Conservation (phyloP, 345 rosid genomes). For the Psidium friedrichsthalianum region DNA sequence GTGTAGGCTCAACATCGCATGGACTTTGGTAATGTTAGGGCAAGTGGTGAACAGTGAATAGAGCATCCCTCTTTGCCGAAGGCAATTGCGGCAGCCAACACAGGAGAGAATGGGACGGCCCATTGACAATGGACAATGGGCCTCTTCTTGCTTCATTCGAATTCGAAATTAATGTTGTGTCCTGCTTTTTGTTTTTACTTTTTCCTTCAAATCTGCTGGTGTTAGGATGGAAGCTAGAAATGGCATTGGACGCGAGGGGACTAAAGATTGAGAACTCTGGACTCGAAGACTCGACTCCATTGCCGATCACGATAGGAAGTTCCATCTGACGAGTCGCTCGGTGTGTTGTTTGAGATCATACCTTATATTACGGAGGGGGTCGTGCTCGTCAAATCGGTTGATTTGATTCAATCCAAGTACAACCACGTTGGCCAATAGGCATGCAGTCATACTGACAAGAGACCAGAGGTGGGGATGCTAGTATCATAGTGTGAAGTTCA, state of each 20-base stretch:
- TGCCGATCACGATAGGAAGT: fast-evolving
- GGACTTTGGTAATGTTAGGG: too few species aligned
- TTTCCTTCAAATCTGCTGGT: background rate
- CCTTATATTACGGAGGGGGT: background rate
- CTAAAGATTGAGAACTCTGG: background rate
- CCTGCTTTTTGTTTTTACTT: background rate
- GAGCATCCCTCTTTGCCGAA: background rate
- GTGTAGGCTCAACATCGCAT: background rate
- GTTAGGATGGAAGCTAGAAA: background rate
- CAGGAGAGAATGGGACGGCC: background rate
- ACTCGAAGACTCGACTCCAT: background rate
- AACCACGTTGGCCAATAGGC: too few species aligned
- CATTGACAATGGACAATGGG: background rate
- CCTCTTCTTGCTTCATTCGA: background rate
- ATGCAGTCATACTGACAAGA: too few species aligned
- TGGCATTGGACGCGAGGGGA: background rate
- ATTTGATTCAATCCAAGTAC: background rate
- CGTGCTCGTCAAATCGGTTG: background rate
- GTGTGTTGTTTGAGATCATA: background rate
- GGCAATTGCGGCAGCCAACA: background rate
- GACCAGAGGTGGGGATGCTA: too few species aligned
- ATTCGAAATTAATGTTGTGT: background rate
- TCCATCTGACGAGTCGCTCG: background rate
- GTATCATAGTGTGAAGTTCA: too few species aligned
- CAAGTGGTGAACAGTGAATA: too few species aligned